phyloP scores from a whole-genome alignment of 768 basidiomycete genomes.

The Naganishia vishniacii region DNA sequence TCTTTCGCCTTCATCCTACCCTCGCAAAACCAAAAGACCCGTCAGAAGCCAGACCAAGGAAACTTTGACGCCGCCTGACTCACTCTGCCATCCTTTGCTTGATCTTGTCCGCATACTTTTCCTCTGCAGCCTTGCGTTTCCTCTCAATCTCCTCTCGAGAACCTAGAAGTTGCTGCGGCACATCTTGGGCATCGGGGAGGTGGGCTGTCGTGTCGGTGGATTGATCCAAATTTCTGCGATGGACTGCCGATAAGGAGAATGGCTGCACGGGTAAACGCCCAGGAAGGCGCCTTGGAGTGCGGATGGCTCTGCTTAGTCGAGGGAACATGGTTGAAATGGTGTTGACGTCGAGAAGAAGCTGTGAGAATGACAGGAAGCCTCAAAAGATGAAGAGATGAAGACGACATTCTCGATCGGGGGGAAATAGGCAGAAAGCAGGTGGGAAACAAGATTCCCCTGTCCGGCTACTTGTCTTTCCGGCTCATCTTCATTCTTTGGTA shows the following conservation, averaged over 20 bases:
- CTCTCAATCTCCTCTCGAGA: slow-evolving; percentile 40
- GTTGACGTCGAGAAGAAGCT: not conserved
- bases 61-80: too few species aligned
- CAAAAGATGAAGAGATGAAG: not conserved
- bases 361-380: not conserved
- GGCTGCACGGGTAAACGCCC: not conserved
- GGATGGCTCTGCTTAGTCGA: not conserved
- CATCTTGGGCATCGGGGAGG: slow-evolving; percentile 4
- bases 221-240: not conserved
- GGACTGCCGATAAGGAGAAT: not conserved
- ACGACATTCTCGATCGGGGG: not conserved
- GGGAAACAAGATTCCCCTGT: too few species aligned
- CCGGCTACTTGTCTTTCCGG: too few species aligned
- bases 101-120: slow-evolving; percentile 64
- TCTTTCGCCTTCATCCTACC: slow-evolving; percentile 34
- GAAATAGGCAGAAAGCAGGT: too few species aligned
- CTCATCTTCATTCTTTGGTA: too few species aligned
- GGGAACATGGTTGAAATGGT: not conserved
- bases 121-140: slow-evolving; percentile 39
- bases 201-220: not conserved
- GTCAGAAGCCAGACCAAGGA: too few species aligned
- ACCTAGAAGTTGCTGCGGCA: slow-evolving; percentile 18
- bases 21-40: too few species aligned
- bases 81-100: slow-evolving; percentile 62
- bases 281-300: not conserved